phyloP scores from a whole-genome alignment of 1,139 yeast genomes.

The Sugiyamaella xylanicola region DNA sequence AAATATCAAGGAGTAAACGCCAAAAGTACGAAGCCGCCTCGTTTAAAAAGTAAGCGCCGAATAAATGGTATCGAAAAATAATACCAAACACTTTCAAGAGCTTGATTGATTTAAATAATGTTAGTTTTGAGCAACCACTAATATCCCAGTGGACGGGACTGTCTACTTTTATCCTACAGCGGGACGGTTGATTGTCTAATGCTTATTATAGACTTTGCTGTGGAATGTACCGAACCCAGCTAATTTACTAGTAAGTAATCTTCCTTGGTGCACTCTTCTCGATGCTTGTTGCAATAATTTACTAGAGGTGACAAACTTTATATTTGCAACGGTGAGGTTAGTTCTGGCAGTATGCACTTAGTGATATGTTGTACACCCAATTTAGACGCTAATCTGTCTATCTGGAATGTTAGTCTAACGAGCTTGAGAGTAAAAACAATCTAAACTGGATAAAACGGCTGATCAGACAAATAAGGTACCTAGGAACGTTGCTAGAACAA shows the following conservation, averaged over 20 bases:
- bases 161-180: neutral
- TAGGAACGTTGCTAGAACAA: neutral
- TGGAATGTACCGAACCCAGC: slow-evolving; percentile 1
- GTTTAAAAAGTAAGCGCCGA: too few relatives aligned
- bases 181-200: too few relatives aligned
- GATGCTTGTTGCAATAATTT: neutral
- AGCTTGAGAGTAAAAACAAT: neutral
- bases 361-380: neutral
- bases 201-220: neutral
- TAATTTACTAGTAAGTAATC: neutral
- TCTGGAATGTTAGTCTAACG: neutral
- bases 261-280: too few relatives aligned
- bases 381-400: neutral
- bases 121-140: too few relatives aligned
- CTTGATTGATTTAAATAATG: too few relatives aligned
- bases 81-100: too few relatives aligned
- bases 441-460: neutral
- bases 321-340: too few relatives aligned
- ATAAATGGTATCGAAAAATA: too few relatives aligned
- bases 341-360: too few relatives aligned
- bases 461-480: neutral
- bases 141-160: neutral
- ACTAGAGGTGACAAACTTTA: neutral
- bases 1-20: too few relatives aligned
- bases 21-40: too few relatives aligned